Percentiles rank a stretch among this genome's conserved stretches.
Conservation (phyloP, 345 rosid genomes). For the Pelargonium nanum region DNA sequence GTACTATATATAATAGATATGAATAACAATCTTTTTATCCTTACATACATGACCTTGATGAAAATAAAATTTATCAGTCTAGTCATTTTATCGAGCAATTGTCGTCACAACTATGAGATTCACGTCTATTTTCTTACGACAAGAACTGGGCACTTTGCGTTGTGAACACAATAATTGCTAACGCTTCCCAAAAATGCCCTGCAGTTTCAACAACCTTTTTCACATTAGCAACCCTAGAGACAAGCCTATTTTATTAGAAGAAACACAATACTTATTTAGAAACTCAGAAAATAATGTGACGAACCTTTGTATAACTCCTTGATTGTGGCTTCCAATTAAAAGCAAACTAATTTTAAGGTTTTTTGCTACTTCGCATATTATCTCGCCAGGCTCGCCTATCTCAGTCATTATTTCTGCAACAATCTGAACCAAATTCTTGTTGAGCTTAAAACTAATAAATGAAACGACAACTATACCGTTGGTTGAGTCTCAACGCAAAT, state of each 20-base stretch:
- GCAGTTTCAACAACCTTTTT: no score
- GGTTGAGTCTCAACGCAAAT: no score
- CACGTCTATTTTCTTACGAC: conserved; percentile 9
- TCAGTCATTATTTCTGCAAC: conserved; percentile 36
- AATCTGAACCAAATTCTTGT: conserved; percentile 24
- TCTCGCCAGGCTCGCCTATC: conserved; percentile 37
- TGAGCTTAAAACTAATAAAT: background rate
- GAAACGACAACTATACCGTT: background rate
- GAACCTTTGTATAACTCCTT: conserved; percentile 49
- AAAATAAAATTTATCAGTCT: no score
- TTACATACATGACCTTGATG: no score
- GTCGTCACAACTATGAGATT: no score
- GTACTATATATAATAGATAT: no score
- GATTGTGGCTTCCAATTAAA: conserved; percentile 41
- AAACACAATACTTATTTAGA: no score
- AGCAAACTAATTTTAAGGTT: conserved; percentile 35
- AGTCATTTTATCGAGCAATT: no score
- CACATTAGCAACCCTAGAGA: no score
- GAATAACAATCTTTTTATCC: no score
- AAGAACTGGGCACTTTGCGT: conserved; percentile 9
- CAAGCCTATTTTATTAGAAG: no score
- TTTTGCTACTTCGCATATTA: conserved; percentile 37
- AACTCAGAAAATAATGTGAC: no score
- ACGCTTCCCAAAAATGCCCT: conserved; percentile 10
- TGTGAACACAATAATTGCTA: conserved; percentile 4